Evolutionary conservation across 805 yeast species (phyloP).

Genomic region (Metschnikowia sp.): DNA sequence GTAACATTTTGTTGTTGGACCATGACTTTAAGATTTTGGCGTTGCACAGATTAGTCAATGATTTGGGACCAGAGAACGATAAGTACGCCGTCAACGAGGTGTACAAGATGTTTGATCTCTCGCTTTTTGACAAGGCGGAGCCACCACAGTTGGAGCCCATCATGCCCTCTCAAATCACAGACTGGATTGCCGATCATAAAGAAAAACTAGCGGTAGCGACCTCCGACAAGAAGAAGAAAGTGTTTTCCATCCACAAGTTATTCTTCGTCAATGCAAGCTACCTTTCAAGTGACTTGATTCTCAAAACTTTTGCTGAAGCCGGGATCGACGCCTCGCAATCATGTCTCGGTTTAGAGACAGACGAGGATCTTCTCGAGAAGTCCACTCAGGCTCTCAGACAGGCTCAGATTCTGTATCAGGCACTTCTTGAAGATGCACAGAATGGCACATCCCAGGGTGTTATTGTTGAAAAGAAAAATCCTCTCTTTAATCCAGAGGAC

Average conservation of each 20-base stretch:
- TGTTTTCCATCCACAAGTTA: conserved; percentile 64
- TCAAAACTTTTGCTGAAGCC: conserved; percentile 46
- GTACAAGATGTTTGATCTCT: conserved; percentile 58
- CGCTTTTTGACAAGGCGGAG: conserved; percentile 35
- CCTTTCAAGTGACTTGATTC: conserved; percentile 74
- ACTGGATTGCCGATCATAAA: conserved; percentile 41
- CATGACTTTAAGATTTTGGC: conserved; percentile 63
- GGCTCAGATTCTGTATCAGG: conserved; percentile 44
- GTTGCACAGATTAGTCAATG: conserved; percentile 75
- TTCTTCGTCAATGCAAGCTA: conserved; percentile 67
- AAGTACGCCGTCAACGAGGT: conserved; percentile 71
- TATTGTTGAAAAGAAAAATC: conserved; percentile 61
- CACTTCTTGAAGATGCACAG: conserved; percentile 31
- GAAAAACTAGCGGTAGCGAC: conserved; percentile 17
- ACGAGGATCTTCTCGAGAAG: conserved; percentile 26
- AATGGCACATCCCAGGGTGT: conserved; percentile 47
- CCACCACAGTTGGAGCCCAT: conserved; percentile 6
- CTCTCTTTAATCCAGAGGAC: conserved; percentile 40
- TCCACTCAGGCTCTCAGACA: conserved; percentile 42
- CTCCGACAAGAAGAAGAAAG: conserved; percentile 36
- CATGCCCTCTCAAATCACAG: conserved; percentile 26
- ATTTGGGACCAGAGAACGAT: conserved; percentile 55
- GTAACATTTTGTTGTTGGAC: conserved; percentile 80
- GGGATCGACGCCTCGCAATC: conserved; percentile 47
- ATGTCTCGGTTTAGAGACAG: conserved; percentile 27